Evolutionary conservation across 768 basidiomycete species (phyloP), one percentile per base, ranked within the genome.

Genomic region (Astraeus odoratus): DNA sequence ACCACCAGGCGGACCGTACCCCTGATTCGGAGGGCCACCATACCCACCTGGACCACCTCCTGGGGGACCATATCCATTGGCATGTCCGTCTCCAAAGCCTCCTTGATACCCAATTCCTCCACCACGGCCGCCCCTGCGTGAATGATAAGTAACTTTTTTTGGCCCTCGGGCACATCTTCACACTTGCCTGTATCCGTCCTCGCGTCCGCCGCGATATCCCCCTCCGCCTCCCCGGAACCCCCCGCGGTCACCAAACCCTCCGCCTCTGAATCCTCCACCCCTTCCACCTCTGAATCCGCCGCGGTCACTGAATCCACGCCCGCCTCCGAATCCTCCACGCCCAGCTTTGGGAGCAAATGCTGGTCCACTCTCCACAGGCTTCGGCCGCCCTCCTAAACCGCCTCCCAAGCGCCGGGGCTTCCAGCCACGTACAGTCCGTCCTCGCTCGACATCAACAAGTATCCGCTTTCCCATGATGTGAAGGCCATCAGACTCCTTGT

Each of bases 321-420:
- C 74, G 10, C 78, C 79, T 23, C 74, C 66, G 39, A 70, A 67
- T 1, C 71, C 68, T 13, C 72, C 68, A n/a, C 73, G 67, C 7
- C 54, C 46, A 24, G 60, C 57, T 3, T 63, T 59, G 10, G 59
- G 47, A 43, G 65, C 44, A 3, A 72, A 58, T 29, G 58, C 49
- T 26, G 60, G 51, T 27, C 68, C 59, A 10, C 64, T 54, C 45
- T 77, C 78, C 1, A 78, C 79, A 4, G 81, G 81, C 63, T 98
- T 98, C 16, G 94, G 92, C 48, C 95, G 77, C 22, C 96, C 96
- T n/a, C 96, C 96, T n/a, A 98, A 76, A 5, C 96, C 96, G n/a
- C 96, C 96, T 16, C 95, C 96, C 0, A 98, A 72, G 42, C 94
- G 82, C 39, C 92, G 84, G 1, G 96, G 96, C 62, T 96, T 97